Percentiles rank a stretch among this genome's conserved stretches.
Conservation (phyloP, 2,329 filamentous ascomycete genomes). For the Coniochaeta ligniaria region DNA sequence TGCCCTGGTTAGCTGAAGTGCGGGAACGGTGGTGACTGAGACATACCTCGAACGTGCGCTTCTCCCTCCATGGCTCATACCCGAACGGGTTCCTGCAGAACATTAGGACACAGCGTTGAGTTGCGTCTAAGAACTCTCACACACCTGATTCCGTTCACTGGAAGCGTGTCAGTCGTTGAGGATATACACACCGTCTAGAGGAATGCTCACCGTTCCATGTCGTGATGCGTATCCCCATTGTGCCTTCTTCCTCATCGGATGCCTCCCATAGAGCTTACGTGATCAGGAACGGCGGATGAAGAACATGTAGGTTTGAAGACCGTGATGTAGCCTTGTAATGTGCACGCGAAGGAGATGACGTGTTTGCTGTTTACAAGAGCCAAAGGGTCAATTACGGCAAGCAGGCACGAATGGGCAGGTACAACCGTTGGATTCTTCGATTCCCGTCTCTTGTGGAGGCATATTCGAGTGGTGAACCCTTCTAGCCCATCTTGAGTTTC, state of each 20-base stretch:
- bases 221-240: constrained; percentile 72
- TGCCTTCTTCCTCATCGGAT: neutral
- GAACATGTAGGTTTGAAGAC: neutral
- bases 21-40: neutral
- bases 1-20: constrained; percentile 20
- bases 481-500: neutral
- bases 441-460: neutral
- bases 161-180: neutral
- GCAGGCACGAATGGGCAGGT: neutral
- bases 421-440: neutral
- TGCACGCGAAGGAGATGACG: neutral
- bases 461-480: neutral
- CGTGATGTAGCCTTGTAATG: neutral
- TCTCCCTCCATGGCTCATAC: constrained; percentile 77
- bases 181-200: neutral
- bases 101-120: neutral
- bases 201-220: constrained; percentile 68
- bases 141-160: constrained; percentile 72
- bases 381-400: neutral
- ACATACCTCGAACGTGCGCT: constrained; percentile 58
- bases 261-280: neutral
- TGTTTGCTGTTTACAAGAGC: neutral
- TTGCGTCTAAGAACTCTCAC: constrained; percentile 1
- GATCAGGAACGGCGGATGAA: neutral
- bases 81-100: constrained; percentile 64